Evolutionary conservation across 2,329 filamentous ascomycete species (phyloP).

Genomic region (Clarireedia hainanense): DNA sequence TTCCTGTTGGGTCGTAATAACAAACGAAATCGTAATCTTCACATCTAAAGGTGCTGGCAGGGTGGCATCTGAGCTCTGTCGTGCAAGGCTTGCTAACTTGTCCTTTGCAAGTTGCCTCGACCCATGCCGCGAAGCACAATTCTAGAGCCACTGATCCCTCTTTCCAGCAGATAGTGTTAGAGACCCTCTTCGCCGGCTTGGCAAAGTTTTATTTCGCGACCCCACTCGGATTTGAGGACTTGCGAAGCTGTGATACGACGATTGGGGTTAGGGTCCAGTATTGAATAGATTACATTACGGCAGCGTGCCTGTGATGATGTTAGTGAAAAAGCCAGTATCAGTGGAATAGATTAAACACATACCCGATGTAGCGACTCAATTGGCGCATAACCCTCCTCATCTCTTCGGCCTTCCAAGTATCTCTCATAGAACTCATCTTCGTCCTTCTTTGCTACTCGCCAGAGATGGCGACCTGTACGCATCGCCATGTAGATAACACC

Average conservation of each 20-base stretch:
- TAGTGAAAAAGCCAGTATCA: slow-evolving; percentile 5
- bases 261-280: slow-evolving; percentile 87
- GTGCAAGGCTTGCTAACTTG: slow-evolving; percentile 5
- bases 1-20: slow-evolving; percentile 9
- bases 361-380: slow-evolving; percentile 94
- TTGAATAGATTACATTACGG: slow-evolving; percentile 97
- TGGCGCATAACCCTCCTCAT: slow-evolving; percentile 91
- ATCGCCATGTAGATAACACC: slow-evolving; percentile 99
- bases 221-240: slow-evolving; percentile 97
- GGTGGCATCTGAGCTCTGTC: slow-evolving; percentile 4
- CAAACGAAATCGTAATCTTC: slow-evolving; percentile 8
- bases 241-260: slow-evolving; percentile 93
- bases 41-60: slow-evolving; percentile 8
- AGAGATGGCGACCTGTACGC: slow-evolving; percentile 90
- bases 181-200: slow-evolving; percentile 94
- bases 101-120: slow-evolving; percentile 11
- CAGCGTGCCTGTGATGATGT: slow-evolving; percentile 66
- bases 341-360: slow-evolving; percentile 19
- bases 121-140: slow-evolving; percentile 8
- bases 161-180: slow-evolving; percentile 37
- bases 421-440: slow-evolving; percentile 96
- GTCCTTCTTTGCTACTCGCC: slow-evolving; percentile 93
- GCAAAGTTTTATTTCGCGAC: slow-evolving; percentile 93
- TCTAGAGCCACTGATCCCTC: slow-evolving; percentile 10
- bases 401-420: slow-evolving; percentile 85